Percentiles rank a stretch among this genome's conserved stretches.
Conservation (phyloP, 2,329 filamentous ascomycete genomes). For the Aspergillus sp. region DNA sequence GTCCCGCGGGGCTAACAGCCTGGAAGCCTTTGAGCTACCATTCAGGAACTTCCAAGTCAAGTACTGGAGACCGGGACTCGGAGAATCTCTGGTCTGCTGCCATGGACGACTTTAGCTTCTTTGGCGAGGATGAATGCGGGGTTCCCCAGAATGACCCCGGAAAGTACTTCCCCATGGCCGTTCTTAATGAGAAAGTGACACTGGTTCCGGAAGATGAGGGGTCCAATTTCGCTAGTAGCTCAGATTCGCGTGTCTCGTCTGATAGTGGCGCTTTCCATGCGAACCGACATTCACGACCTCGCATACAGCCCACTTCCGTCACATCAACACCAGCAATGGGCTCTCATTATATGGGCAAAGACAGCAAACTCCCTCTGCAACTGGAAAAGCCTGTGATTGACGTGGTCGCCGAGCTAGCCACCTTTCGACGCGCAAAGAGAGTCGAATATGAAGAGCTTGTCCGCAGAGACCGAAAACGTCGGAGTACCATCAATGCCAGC, state of each 20-base stretch:
- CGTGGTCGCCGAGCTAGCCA: conserved; percentile 52
- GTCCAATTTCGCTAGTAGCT: conserved; percentile 13
- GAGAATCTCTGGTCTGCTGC: conserved; percentile 60
- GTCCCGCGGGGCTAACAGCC: conserved; percentile 16
- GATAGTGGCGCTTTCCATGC: conserved; percentile 11
- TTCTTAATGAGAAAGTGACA: conserved; percentile 44
- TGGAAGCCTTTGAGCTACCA: conserved; percentile 46
- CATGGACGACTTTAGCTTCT: conserved; percentile 60
- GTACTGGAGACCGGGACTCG: conserved; percentile 58
- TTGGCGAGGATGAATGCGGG: conserved; percentile 56
- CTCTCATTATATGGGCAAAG: not conserved
- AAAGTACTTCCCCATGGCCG: conserved; percentile 43
- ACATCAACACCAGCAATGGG: not conserved
- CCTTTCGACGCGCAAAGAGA: conserved; percentile 54
- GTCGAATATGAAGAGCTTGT: conserved; percentile 44
- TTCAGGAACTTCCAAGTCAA: conserved; percentile 50
- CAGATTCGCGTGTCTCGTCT: conserved; percentile 12
- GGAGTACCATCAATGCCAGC: conserved; percentile 22
- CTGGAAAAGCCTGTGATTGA: conserved; percentile 38
- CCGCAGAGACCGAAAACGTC: conserved; percentile 23
- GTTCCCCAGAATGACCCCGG: conserved; percentile 46
- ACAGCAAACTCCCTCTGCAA: not conserved
- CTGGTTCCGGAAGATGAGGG: conserved; percentile 36
- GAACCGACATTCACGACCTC: not conserved
- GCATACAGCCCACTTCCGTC: conserved; percentile 2